Evolutionary conservation across 441 rosid genomes (phyloP), one percentile per base, ranked within the genome.

Genomic region (Brassica hybrid): DNA sequence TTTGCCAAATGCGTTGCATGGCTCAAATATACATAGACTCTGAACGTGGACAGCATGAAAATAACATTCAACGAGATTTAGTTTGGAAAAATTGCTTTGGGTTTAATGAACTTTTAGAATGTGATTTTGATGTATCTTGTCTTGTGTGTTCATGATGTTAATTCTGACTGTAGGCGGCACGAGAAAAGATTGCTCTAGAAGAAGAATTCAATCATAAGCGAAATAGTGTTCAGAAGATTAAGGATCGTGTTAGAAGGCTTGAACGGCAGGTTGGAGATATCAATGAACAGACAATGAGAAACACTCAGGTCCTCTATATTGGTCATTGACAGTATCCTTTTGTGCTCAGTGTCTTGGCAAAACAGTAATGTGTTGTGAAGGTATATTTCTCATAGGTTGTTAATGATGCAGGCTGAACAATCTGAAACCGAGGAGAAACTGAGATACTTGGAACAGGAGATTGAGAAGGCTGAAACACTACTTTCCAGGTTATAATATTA

Each of bases 341-440:
- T 79, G 45, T 58, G 59, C 50, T 79, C 54, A n/a, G 64, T 63
- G 25, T 70, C 34, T 69, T 69, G 34, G 70, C 54, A n/a, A 16
- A 70, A 34, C 11, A 16, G 23, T 27, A 43, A 65, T 61, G 67
- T 25, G 38, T 41, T 52, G 54, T 54, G 58, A 61, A 59, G 34
- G 74, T 50, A 21, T 62, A 38, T 68, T 52, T 79, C 67, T 79
- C 71, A 74, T 69, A 70, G 63, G 63, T 79, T 81, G 54, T 59
- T 75, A 38, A 57, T 80, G 43, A 67, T 72, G 41, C 85, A 96
- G 98, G 91, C 90, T 75, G 98, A 94, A 85, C 96, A 90, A 82
- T 88, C 83, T 70, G 96, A 91, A 88, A 84, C 89, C 32, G 93
- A 91, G 83, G 96, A 82, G 73, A 88, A 83, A 65, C 69, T 94